Conservation (phyloP, 495 filamentous ascomycete species). For the Penicillium argentinense region DNA sequence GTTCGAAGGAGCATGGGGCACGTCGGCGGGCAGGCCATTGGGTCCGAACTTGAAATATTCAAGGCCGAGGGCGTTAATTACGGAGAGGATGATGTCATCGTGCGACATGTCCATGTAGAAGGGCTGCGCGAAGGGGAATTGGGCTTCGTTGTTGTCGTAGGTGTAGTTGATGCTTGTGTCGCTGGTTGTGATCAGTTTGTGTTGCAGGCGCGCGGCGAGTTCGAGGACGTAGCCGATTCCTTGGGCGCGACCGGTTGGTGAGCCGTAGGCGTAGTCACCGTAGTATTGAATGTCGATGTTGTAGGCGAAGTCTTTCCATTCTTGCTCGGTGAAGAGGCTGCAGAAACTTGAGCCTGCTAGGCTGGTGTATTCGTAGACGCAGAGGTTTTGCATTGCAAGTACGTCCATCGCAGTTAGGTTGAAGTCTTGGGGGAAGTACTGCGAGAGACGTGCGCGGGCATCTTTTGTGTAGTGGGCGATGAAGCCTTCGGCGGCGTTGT, state of each 20-base stretch:
- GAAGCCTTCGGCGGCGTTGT: constrained; percentile 24
- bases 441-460: constrained; percentile 24
- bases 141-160: constrained; percentile 43
- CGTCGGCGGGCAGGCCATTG: constrained; percentile 40
- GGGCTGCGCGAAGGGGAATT: constrained; percentile 52
- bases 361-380: constrained; percentile 34
- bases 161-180: constrained; percentile 60
- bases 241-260: constrained; percentile 59
- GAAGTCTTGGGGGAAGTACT: constrained; percentile 36
- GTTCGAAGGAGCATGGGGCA: constrained; percentile 41
- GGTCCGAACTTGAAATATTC: constrained; percentile 23
- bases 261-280: constrained; percentile 55
- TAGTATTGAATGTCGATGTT: constrained; percentile 59
- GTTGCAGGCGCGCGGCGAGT: constrained; percentile 55
- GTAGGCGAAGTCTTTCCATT: constrained; percentile 57
- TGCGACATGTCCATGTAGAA: constrained; percentile 49
- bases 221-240: constrained; percentile 66
- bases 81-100: constrained; percentile 41
- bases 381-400: constrained; percentile 53
- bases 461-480: constrained; percentile 25
- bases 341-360: constrained; percentile 45
- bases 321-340: constrained; percentile 54
- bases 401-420: constrained; percentile 51
- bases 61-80: constrained; percentile 51
- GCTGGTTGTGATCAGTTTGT: constrained; percentile 50